phyloP scores from a whole-genome alignment of 352 stramenopile genomes.

The Elongisporangium anandrum region DNA sequence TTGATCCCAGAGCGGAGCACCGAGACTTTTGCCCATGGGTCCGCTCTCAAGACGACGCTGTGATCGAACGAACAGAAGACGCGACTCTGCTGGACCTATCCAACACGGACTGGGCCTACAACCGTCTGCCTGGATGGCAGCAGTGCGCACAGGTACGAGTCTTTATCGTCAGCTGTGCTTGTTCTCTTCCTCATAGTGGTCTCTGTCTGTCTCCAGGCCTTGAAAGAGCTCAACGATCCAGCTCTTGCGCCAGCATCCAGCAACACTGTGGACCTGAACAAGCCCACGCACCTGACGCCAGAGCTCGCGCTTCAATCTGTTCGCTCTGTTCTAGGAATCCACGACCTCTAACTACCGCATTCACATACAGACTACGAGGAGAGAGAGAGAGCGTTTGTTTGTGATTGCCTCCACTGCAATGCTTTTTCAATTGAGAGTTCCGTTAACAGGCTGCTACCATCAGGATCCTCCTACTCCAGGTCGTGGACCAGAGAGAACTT shows the following conservation, averaged over 20 bases:
- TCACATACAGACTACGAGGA: too few relatives aligned
- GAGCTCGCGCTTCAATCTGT: constrained; percentile 16
- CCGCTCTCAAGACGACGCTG: constrained; percentile 8
- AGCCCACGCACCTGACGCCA: constrained; percentile 5
- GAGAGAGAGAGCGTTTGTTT: neutral
- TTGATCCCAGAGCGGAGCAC: constrained; percentile 28
- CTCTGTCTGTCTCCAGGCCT: constrained; percentile 3
- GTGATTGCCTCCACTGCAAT: neutral
- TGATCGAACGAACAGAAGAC: constrained; percentile 1
- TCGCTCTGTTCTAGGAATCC: constrained; percentile 16
- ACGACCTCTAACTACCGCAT: neutral
- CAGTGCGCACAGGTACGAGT: constrained; percentile 31
- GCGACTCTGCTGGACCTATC: constrained; percentile 10
- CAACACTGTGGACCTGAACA: neutral
- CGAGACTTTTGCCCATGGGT: constrained; percentile 68
- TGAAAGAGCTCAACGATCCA: constrained; percentile 8
- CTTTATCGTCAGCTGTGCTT: neutral
- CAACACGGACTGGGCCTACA: constrained; percentile 17
- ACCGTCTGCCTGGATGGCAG: constrained; percentile 27
- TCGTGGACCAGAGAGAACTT: constrained; percentile 19
- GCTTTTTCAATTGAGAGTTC: neutral
- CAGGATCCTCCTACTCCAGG: neutral
- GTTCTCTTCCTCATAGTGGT: neutral
- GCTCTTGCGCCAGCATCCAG: neutral
- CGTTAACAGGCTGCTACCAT: neutral